Conservation (phyloP, 371 early-diverging fungal species). For the Saksenaea oblongispora region DNA sequence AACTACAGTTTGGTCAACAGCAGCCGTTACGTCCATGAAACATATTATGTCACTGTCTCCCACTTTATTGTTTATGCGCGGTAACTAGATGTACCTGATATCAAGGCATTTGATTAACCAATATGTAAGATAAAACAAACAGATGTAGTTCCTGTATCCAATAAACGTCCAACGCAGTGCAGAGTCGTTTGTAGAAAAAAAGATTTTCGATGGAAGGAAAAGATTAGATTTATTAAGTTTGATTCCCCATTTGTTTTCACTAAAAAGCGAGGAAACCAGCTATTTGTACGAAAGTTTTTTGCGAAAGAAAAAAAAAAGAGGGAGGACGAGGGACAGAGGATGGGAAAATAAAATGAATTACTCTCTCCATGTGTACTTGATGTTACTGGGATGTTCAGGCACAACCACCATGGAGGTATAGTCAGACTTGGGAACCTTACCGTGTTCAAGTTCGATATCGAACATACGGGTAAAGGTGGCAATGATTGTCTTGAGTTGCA, state of each 20-base stretch:
- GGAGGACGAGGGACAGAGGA: background rate
- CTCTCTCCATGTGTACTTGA: slow-evolving; percentile 69
- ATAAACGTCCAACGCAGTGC: background rate
- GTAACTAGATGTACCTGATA: background rate
- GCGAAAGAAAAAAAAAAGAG: background rate
- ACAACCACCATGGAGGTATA: slow-evolving; percentile 91
- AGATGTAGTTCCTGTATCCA: background rate
- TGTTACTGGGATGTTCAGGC: slow-evolving; percentile 61
- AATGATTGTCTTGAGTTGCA: slow-evolving; percentile 94
- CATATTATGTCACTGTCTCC: background rate
- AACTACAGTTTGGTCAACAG: background rate
- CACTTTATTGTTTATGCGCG: background rate
- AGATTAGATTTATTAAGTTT: too few species aligned
- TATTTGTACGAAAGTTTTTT: too few species aligned
- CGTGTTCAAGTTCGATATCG: slow-evolving; percentile 58
- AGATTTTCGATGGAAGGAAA: too few species aligned
- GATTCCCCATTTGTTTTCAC: too few species aligned
- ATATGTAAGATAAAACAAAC: background rate
- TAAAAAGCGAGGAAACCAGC: too few species aligned
- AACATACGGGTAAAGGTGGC: slow-evolving; percentile 78
- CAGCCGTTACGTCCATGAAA: background rate
- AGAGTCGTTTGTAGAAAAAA: too few species aligned
- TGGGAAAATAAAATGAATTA: slow-evolving; percentile 14
- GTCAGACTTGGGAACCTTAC: slow-evolving; percentile 82
- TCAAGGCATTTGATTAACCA: background rate